Base-by-base conservation (phyloP, 2,329 filamentous ascomycete genomes). In the Cladosporium sp. region DNA sequence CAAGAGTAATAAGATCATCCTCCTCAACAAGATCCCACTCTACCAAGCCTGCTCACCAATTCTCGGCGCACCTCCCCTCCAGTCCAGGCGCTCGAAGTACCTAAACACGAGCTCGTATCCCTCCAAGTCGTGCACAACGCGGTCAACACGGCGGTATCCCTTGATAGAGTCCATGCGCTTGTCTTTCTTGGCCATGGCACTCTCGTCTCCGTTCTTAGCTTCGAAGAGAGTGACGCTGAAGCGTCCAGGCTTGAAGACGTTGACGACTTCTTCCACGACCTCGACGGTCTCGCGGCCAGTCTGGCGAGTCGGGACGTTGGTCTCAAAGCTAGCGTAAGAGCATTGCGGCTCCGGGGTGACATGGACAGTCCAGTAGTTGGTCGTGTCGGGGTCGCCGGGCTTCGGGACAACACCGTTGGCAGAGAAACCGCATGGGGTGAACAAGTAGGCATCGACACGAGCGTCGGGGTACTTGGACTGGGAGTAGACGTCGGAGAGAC, bases 151-250 rank as follows among this genome's bases (percentile, higher is more conserved):
- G 60, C 88, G 84, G 73, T 99, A 99, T 1, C 94, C 94, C 60
- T 84, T 80, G 65, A 99, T 89, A 51, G 80, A 80, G 68, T 97
- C 92, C 77, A 92, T 88, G 12, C 82, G 65, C 62, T 74, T 75
- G 58, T 56, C 76, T 73, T 65, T 78, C 74, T 66, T 78, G 65
- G 63, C 75, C 69, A 65, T 64, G 19, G 63, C 67, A 22, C 66
- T 76, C 45, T 79, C 76, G 15, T 75, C 69, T 40, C 71, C 72
- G 19, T 78, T 76, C 79, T 96, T 96, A 56, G 91, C 89, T 76
- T 99, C 93, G 68, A 99, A 99, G 15, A 97, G 80, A 0, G 94
- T 99, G 58, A 99, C 90, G 68, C 89, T 96, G 81, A 99, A 99
- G 55, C 93, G 89, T n/a, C 93, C 93, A 0, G 94, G 94, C 72